phyloP scores from a whole-genome alignment of 2,329 filamentous ascomycete species.

The Remersonia thermophila region DNA sequence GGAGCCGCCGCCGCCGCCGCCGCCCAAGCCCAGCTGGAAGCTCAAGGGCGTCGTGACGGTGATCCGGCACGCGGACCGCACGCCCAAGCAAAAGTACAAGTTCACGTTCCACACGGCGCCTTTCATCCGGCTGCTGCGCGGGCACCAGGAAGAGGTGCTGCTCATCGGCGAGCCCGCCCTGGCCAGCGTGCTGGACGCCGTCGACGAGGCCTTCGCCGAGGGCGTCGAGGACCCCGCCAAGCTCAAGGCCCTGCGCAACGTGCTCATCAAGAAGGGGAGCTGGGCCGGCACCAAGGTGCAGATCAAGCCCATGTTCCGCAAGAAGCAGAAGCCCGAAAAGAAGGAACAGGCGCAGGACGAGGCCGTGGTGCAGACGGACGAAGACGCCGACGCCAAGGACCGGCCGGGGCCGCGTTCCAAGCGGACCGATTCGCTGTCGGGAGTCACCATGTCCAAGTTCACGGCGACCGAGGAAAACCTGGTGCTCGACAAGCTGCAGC shows the following conservation, averaged over 20 bases:
- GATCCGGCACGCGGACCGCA: constrained; percentile 90
- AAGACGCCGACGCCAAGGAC: constrained; percentile 10
- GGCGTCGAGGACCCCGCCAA: constrained; percentile 78
- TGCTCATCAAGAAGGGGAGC: constrained; percentile 79
- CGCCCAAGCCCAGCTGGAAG: constrained; percentile 90
- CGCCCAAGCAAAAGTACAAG: constrained; percentile 98
- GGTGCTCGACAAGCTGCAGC: constrained; percentile 86
- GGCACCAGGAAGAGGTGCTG: constrained; percentile 91
- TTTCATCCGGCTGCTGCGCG: constrained; percentile 87
- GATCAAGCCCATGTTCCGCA: constrained; percentile 98
- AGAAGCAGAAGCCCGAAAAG: constrained; percentile 38
- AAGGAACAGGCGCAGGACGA: constrained; percentile 14
- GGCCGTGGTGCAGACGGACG: constrained; percentile 9
- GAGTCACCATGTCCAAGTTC: constrained; percentile 83
- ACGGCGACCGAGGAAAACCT: constrained; percentile 88
- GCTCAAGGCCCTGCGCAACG: constrained; percentile 72
- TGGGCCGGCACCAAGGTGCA: constrained; percentile 97
- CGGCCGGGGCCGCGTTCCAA: constrained; percentile 28
- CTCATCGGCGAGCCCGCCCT: constrained; percentile 85
- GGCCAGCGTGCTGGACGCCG: constrained; percentile 77
- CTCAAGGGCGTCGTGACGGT: constrained; percentile 96
- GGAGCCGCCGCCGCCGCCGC: constrained; percentile 50
- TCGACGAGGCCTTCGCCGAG: constrained; percentile 64
- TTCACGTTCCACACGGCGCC: constrained; percentile 97
- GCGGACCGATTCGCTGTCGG: constrained; percentile 75